Conservation (phyloP, 2,329 filamentous ascomycete genomes). For the Aspergillus ustus region DNA sequence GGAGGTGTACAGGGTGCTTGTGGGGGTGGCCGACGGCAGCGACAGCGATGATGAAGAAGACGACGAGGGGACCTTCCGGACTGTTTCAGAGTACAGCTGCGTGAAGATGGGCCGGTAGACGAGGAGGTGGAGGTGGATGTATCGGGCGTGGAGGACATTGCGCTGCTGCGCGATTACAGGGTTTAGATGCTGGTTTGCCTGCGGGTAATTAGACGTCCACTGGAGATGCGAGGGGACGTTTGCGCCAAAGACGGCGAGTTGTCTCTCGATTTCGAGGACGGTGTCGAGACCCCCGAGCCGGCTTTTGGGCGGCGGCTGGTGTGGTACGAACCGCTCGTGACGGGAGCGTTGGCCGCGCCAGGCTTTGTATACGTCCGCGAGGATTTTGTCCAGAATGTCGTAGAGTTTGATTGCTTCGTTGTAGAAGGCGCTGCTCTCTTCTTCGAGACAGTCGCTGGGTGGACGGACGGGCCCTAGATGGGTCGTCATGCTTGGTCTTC, state of each 20-base stretch:
- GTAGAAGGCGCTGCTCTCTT: slow-evolving; percentile 27
- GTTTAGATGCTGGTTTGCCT: neutral
- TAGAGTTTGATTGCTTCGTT: slow-evolving; percentile 33
- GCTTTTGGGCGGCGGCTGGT: neutral
- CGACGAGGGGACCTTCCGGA: neutral
- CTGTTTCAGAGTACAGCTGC: slow-evolving; percentile 34
- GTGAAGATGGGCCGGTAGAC: slow-evolving; percentile 43
- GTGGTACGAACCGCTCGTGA: neutral
- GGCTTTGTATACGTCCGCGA: slow-evolving; percentile 40
- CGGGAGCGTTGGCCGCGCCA: slow-evolving; percentile 28
- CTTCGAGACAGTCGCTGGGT: slow-evolving; percentile 1
- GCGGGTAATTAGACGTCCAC: slow-evolving; percentile 23
- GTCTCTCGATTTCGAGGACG: slow-evolving; percentile 35
- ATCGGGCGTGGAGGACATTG: slow-evolving; percentile 39
- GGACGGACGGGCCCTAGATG: slow-evolving; percentile 32
- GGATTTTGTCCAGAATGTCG: slow-evolving; percentile 38
- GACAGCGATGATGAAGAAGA: too few species aligned
- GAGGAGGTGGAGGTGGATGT: slow-evolving; percentile 38
- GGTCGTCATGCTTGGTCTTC: slow-evolving; percentile 39
- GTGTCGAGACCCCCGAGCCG: slow-evolving; percentile 24
- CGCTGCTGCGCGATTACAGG: slow-evolving; percentile 25
- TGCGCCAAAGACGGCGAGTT: slow-evolving; percentile 30
- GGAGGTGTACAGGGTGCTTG: slow-evolving; percentile 28
- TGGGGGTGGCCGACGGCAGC: too few species aligned
- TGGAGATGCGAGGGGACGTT: slow-evolving; percentile 30